phyloP scores from a whole-genome alignment of 257 asterid genomes.

The Solanum peruvianum region DNA sequence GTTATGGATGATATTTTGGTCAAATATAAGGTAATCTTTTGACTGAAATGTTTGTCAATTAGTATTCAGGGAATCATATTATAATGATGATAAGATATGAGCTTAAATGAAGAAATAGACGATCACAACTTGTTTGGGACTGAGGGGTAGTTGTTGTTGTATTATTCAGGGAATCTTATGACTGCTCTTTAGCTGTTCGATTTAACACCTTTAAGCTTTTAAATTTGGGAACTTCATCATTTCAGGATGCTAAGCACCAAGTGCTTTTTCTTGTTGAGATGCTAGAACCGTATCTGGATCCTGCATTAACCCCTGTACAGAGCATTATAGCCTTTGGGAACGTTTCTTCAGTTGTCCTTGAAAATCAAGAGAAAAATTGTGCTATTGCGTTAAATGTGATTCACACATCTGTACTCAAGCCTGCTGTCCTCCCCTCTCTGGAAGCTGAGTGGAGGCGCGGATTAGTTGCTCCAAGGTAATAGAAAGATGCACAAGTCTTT shows the following conservation, averaged over 20 bases:
- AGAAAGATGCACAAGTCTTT: background rate
- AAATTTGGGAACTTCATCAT: constrained; percentile 5
- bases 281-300: constrained; percentile 91
- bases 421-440: constrained; percentile 69
- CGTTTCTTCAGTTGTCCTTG: constrained; percentile 46
- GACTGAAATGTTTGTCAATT: background rate
- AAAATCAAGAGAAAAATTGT: constrained; percentile 66
- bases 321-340: constrained; percentile 84
- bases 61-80: background rate
- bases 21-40: constrained; percentile 57
- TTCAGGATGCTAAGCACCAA: constrained; percentile 75
- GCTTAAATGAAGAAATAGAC: background rate
- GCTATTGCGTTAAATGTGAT: constrained; percentile 68
- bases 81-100: background rate
- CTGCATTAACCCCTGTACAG: constrained; percentile 71
- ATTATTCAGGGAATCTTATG: background rate
- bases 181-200: background rate
- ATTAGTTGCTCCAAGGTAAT: constrained; percentile 92
- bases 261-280: constrained; percentile 88
- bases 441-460: constrained; percentile 95
- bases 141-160: background rate
- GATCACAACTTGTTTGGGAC: background rate
- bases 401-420: constrained; percentile 56
- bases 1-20: constrained; percentile 82
- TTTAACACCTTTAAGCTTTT: background rate